phyloP scores from a whole-genome alignment of 1,139 yeast genomes.

The Meyerozyma carpophila region DNA sequence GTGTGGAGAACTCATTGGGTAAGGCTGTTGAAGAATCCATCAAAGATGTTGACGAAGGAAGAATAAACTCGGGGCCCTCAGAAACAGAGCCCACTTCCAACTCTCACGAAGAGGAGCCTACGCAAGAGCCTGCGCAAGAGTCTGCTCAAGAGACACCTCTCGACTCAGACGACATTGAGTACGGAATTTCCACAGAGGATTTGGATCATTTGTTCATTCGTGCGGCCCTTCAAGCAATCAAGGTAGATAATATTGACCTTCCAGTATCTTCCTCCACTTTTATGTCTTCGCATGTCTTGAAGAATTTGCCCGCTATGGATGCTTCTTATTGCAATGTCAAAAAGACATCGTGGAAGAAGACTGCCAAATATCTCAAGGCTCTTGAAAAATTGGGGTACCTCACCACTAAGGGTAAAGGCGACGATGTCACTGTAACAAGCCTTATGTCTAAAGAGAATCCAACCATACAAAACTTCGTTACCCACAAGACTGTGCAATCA shows the following conservation, averaged over 20 bases:
- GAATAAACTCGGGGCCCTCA: conserved; percentile 5
- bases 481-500: conserved; percentile 46
- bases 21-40: conserved; percentile 8
- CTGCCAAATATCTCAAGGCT: conserved; percentile 75
- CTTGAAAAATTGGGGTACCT: conserved; percentile 73
- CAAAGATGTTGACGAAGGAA: conserved; percentile 6
- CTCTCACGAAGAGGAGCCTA: neutral
- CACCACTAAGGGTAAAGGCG: conserved; percentile 69
- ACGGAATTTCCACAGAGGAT: conserved; percentile 53
- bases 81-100: conserved; percentile 5
- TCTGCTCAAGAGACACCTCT: neutral
- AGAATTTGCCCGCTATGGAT: conserved; percentile 61
- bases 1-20: conserved; percentile 15
- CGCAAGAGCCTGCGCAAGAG: too few relatives aligned
- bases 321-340: conserved; percentile 60
- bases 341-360: conserved; percentile 85
- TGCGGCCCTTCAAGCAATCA: conserved; percentile 64
- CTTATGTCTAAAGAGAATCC: conserved; percentile 46
- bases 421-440: conserved; percentile 58
- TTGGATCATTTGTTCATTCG: conserved; percentile 72
- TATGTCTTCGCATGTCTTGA: conserved; percentile 62
- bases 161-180: conserved; percentile 5
- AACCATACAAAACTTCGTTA: conserved; percentile 52
- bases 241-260: conserved; percentile 48
- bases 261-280: conserved; percentile 72